Conservation (phyloP, 495 filamentous ascomycete species). For the Aspergillus panamensis region DNA sequence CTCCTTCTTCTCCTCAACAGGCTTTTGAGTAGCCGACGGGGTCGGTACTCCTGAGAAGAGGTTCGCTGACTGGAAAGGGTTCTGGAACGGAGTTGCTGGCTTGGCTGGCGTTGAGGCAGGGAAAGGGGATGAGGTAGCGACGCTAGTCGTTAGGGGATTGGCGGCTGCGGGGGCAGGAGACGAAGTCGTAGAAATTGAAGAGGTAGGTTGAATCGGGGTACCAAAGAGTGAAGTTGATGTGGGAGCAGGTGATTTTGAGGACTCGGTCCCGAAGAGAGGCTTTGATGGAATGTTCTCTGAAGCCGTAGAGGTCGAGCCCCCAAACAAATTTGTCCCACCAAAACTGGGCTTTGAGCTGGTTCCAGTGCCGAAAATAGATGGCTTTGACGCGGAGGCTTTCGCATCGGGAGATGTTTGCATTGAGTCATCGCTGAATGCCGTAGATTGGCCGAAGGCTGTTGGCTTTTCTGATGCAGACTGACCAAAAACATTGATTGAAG, state of each 20-base stretch:
- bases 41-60: constrained; percentile 18
- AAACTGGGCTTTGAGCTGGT: constrained; percentile 8
- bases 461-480: constrained; percentile 25
- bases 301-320: constrained; percentile 16
- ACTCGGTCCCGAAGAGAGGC: constrained; percentile 24
- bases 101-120: constrained; percentile 24
- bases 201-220: constrained; percentile 19
- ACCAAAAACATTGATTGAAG: constrained; percentile 26
- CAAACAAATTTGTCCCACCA: constrained; percentile 19
- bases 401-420: constrained; percentile 46
- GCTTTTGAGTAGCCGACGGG: constrained; percentile 11
- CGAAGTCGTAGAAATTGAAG: constrained; percentile 15
- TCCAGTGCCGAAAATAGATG: constrained; percentile 21
- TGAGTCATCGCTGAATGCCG: constrained; percentile 30
- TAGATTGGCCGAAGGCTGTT: constrained; percentile 25
- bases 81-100: constrained; percentile 19
- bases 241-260: constrained; percentile 17
- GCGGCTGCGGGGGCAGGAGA: constrained; percentile 13
- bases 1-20: constrained; percentile 16
- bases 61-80: constrained; percentile 25
- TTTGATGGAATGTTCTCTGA: constrained; percentile 19
- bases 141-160: constrained; percentile 11
- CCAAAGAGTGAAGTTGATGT: constrained; percentile 25
- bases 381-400: constrained; percentile 26
- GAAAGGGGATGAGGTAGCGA: constrained; percentile 19